Percentiles rank a stretch among this genome's conserved stretches.
phyloP scores from a whole-genome alignment of 1,284 basidiomycete genomes.

The Pascua guehoae region DNA sequence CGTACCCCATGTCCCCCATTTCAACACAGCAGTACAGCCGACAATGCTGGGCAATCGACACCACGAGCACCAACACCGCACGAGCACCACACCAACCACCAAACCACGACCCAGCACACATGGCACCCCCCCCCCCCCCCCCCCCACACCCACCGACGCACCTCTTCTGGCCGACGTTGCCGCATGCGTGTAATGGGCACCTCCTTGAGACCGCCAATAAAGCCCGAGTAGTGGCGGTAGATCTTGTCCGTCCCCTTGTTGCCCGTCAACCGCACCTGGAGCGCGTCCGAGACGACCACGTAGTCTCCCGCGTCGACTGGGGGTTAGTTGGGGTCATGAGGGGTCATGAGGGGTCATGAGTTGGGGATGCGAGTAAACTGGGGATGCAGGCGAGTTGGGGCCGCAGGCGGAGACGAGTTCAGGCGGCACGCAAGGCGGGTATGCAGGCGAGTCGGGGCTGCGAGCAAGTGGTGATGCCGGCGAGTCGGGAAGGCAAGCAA shows the following conservation, averaged over 20 bases:
- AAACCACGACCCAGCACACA: background rate
- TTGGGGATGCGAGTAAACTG: too few relatives aligned
- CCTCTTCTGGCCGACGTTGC: conserved; percentile 84
- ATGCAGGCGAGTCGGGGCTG: too few relatives aligned
- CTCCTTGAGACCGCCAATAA: conserved; percentile 88
- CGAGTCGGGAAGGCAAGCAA: too few relatives aligned
- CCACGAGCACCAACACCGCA: too few relatives aligned
- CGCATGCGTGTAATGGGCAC: conserved; percentile 77
- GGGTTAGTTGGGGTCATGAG: background rate
- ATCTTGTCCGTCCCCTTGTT: conserved; percentile 82
- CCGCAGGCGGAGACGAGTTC: too few relatives aligned
- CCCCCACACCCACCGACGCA: conserved; percentile 50
- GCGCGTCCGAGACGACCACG: conserved; percentile 89
- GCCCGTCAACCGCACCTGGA: conserved; percentile 81
- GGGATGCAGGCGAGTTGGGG: too few relatives aligned
- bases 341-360: background rate
- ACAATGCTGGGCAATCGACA: too few relatives aligned
- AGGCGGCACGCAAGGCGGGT: too few relatives aligned
- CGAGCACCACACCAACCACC: background rate
- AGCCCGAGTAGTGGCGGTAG: conserved; percentile 89
- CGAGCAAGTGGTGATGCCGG: too few relatives aligned
- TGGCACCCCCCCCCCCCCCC: background rate
- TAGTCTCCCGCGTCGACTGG: conserved; percentile 95
- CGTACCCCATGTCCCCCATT: too few relatives aligned
- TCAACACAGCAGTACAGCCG: too few relatives aligned